A percentile compares a stretch with the other conserved stretches of the same genome.
Conservation (phyloP, 495 filamentous ascomycete genomes). For the Aspergillus affinis region DNA sequence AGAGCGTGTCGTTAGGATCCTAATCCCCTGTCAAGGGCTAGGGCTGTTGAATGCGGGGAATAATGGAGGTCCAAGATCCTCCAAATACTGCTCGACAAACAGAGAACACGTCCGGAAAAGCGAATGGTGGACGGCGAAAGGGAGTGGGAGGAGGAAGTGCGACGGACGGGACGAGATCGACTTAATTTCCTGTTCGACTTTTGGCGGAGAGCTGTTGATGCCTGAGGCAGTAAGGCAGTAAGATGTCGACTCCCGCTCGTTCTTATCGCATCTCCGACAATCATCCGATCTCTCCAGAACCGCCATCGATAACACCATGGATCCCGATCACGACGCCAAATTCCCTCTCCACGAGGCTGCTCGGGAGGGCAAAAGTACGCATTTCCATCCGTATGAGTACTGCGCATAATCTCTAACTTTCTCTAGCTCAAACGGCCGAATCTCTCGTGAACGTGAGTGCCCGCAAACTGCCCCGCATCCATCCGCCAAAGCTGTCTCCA, state of each 20-base stretch:
- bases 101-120: background rate
- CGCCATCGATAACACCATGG: constrained; percentile 30
- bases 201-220: constrained; percentile 17
- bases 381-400: constrained; percentile 12
- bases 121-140: constrained; percentile 1
- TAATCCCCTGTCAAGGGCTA: constrained; percentile 2
- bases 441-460: constrained; percentile 68
- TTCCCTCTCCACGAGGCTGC: constrained; percentile 88
- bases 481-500: constrained; percentile 16
- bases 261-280: constrained; percentile 3
- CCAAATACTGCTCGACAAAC: background rate
- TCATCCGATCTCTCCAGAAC: constrained; percentile 4
- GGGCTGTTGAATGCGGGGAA: background rate
- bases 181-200: constrained; percentile 21
- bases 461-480: constrained; percentile 36
- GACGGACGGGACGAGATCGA: background rate
- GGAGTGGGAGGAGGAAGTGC: background rate
- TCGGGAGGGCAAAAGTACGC: constrained; percentile 80
- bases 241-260: constrained; percentile 8
- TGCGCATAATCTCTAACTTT: constrained; percentile 12
- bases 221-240: constrained; percentile 25
- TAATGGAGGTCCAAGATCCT: background rate
- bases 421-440: constrained; percentile 64
- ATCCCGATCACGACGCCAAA: constrained; percentile 51
- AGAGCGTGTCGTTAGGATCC: constrained; percentile 12